phyloP scores from a whole-genome alignment of 169 alveolate genomes.

The Plasmodium sp. region DNA sequence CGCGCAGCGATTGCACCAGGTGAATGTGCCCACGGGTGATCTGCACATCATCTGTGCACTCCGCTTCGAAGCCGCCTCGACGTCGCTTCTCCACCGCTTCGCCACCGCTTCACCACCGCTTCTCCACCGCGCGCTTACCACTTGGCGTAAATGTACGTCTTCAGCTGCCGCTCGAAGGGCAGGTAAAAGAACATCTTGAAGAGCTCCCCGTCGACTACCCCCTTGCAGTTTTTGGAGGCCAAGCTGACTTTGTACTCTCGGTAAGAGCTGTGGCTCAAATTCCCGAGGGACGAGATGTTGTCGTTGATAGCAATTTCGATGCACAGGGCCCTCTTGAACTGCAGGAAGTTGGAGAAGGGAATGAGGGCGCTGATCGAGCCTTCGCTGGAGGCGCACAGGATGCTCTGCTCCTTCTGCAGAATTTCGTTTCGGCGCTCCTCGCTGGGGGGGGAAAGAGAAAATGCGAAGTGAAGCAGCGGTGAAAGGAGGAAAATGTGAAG shows the following conservation, averaged over 20 bases:
- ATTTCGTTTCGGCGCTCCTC: slow-evolving; percentile 15
- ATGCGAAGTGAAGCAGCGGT: background rate
- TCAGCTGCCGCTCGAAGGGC: slow-evolving; percentile 54
- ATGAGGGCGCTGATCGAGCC: slow-evolving; percentile 54
- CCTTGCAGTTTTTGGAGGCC: slow-evolving; percentile 22
- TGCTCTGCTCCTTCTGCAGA: slow-evolving; percentile 19
- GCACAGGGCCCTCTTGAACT: slow-evolving; percentile 51
- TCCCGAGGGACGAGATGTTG: slow-evolving; percentile 30
- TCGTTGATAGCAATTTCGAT: slow-evolving; percentile 62
- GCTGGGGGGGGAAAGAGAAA: background rate
- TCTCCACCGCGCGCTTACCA: slow-evolving; percentile 4
- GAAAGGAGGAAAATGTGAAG: no score
- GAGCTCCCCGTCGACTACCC: slow-evolving; percentile 53
- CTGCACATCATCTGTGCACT: background rate
- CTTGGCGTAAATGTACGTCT: slow-evolving; percentile 45
- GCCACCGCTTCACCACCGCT: background rate
- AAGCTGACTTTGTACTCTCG: slow-evolving; percentile 22
- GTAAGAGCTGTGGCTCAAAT: slow-evolving; percentile 25
- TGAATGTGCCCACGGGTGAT: background rate
- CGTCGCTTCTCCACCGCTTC: background rate
- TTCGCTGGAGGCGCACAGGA: slow-evolving; percentile 64
- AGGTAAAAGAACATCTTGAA: slow-evolving; percentile 47
- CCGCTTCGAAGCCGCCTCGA: background rate
- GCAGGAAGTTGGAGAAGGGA: slow-evolving; percentile 32
- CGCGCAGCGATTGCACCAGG: background rate